Base-by-base conservation (phyloP, 371 early-diverging fungal species). In the Parasitella parasitica region DNA sequence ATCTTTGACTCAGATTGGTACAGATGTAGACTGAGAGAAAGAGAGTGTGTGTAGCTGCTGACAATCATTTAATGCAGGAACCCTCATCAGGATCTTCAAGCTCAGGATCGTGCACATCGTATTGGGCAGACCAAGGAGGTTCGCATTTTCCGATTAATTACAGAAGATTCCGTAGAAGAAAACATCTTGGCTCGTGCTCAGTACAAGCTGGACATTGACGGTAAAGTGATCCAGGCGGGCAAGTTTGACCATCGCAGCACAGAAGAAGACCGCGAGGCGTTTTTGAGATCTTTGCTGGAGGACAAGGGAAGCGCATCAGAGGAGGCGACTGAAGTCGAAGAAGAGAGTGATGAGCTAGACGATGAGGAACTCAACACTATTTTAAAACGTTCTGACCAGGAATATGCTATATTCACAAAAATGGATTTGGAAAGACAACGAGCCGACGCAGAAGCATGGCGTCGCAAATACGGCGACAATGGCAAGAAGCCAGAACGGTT, bases 51-150 rank as follows among this genome's bases (percentile, higher is more conserved):
- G 11, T 20, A 89, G 22, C 41, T 36, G 46, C 34, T 30, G 4
- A 18, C 15, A 59, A 18, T 22, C 26, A 38, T 32, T 55, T 38
- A n/a, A 4, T 54, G 16, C 43, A 82, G 80, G 90, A 99, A 99
- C 73, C 99, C 99, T 20, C 97, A 98, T 70, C 95, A 95, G 66
- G 99, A 99, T 83, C 82, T 98, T 38, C 99, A 99, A 85, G 99
- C 99, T 1, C 99, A 99, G 78, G 99, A 99, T 78, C 94, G 99
- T 72, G 99, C 99, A 0, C 99, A 99, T 84, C 93, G 99, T 76
- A 99, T 99, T 70, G 99, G 99, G n/a, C 99, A 99, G 78, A 99
- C 93, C 26, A 98, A 97, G 68, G 99, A 99, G 78, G 99, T 99
- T n/a, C 89, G 95, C 27, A 97, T 99, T 53, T 91, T 98, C 72